Evolutionary conservation across 495 filamentous ascomycete genomes (phyloP), one percentile per base, ranked within the genome.

Genomic region (Aspergillus campestris): DNA sequence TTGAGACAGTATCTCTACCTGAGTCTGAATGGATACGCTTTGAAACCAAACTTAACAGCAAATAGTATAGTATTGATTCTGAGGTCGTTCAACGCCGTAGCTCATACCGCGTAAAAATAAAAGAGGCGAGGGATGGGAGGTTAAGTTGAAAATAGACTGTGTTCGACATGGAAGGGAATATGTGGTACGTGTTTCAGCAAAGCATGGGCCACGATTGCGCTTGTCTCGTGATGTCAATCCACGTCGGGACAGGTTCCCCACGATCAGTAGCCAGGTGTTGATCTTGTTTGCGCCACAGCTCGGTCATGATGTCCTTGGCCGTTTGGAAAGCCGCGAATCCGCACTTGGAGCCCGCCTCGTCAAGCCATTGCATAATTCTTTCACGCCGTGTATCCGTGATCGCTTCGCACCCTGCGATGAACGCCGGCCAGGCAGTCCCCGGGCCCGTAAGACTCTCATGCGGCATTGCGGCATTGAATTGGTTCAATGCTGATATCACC

Each of bases 381-480:
- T 58, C 49, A 7, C 63, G 42, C 28, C 57, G 47, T 7, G 43
- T 9, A 0, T 40, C 5, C 0, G 60, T 60, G 6, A 59, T 50
- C 5, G 63, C 63, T 33, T 66, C 63, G 12, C 60, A 64, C 18
- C 63, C 63, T 5, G 63, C 63, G 40, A 66, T 62, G 13, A 66
- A 66, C 11, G 51, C 49, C 0, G 63, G 63, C 63, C 63, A 66
- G 9, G 57, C 55, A 7, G 58, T 60, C 0, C 60, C 63, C 1
- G 58, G 63, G 0, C 60, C 63, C 0, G 52, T 42, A 1, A 36
- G 35, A 8, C 41, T 45, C 14, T 45, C 52, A 11, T 55, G 34
- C 9, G 52, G 36, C 27, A 59, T 27, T 10, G 55, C 40, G 5
- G 48, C 42, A 24, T 53, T 51, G 44, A 60, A 64, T 13, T 53